Base-by-base conservation (phyloP, 176 grass and related monocot species). In the Rhipidocladum racemiflorum region DNA sequence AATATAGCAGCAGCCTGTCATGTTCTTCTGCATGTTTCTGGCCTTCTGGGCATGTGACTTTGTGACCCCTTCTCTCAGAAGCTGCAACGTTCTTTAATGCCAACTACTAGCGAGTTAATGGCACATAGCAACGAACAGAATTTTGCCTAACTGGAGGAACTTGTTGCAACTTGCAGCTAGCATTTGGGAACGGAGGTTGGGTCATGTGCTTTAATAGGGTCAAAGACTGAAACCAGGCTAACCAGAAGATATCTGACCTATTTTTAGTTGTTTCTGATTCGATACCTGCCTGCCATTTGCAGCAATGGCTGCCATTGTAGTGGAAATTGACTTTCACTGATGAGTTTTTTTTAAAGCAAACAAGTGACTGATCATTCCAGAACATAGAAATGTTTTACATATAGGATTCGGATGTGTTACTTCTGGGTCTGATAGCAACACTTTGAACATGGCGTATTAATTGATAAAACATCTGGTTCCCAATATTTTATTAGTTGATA, bases 1-100 rank as follows among this genome's bases (percentile, higher is more conserved):
- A n/a, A n/a, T n/a, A n/a, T n/a, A n/a, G n/a, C n/a, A n/a, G n/a
- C 81, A 11, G 34, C 29, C 5, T 68, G 42, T 80, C 35, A 18
- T 76, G 42, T 55, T 75, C 30, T 36, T 65, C 45, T 25, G 44
- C 56, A 34, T 73, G 18, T 61, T 32, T 3, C 67, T 43, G 16
- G 2, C n/a, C n/a, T n/a, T n/a, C n/a, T n/a, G n/a, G n/a, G 74
- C 74, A 73, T 83, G 86, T 88, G 86, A 78, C 77, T 38, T 36
- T n/a, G 39, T 34, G 21, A 40, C 17, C 16, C 48, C 35, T 32
- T 42, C 35, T 57, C 40, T 30, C 9, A 50, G 35, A 69, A 57
- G 48, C 18, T 65, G 63, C 64, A 2, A 10, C 5, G 38, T 62
- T 30, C 0, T 74, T 83, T n/a, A 63, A 46, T 34, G 54, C 13